These are phyloP conservation scores for Fusarium torreyae DNA, from an alignment of 2,329 filamentous ascomycete genomes.

Conservation along the genomic window DNA sequence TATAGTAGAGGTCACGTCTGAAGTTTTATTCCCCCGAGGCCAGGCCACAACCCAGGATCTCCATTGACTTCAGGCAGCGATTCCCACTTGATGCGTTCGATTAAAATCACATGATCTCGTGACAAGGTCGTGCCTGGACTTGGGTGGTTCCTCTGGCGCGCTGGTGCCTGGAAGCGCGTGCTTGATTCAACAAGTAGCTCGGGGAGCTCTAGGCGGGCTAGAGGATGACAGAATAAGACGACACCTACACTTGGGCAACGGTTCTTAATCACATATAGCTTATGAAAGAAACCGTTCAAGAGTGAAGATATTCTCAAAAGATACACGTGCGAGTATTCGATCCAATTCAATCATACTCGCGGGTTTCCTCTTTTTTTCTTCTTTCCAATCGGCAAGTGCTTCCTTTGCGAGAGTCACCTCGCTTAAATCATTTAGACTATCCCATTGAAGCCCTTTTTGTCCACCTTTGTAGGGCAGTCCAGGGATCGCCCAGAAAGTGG, in stretches of 20 bases:
- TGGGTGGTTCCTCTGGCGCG: slow-evolving; percentile 21
- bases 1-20: no score
- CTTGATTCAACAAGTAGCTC: slow-evolving; percentile 8
- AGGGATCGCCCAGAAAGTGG: slow-evolving; percentile 23
- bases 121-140: slow-evolving; percentile 41
- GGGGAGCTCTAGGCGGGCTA: not conserved
- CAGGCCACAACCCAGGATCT: slow-evolving; percentile 9
- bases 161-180: slow-evolving; percentile 49
- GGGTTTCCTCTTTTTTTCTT: no score
- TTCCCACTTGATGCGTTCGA: slow-evolving; percentile 19
- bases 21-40: not conserved
- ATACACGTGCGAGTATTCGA: no score
- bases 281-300: no score
- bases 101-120: slow-evolving; percentile 49
- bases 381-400: no score
- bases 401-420: not conserved
- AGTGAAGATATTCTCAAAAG: no score
- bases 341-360: not conserved
- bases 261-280: no score
- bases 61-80: slow-evolving; percentile 40
- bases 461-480: not conserved
- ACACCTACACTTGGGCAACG: not conserved
- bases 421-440: not conserved
- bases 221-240: slow-evolving; percentile 26
- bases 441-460: slow-evolving; percentile 7